Conservation (phyloP, 2,329 filamentous ascomycete genomes). For the Fusarium sp. region DNA sequence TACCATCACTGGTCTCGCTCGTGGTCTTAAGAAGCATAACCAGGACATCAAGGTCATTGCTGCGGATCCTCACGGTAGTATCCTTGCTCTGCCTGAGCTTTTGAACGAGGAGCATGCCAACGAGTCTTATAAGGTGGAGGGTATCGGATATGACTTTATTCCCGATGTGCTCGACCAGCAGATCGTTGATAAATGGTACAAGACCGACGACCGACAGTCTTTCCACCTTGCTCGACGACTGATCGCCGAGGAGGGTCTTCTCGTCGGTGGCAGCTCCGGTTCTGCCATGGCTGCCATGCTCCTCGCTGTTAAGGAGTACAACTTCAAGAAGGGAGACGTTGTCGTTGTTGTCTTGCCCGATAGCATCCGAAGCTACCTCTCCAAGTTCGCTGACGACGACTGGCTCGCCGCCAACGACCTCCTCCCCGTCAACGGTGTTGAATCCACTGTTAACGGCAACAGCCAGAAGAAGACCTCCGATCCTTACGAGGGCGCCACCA, state of each 20-base stretch:
- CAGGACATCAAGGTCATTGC: slow-evolving; percentile 87
- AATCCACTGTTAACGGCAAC: slow-evolving; percentile 59
- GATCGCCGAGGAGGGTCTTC: slow-evolving; percentile 92
- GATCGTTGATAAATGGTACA: slow-evolving; percentile 94
- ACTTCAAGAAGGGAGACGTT: slow-evolving; percentile 84
- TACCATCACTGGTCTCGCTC: slow-evolving; percentile 90
- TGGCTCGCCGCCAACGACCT: slow-evolving; percentile 98
- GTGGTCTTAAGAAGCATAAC: slow-evolving; percentile 89
- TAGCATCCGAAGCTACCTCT: slow-evolving; percentile 96
- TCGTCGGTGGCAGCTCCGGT: slow-evolving; percentile 93
- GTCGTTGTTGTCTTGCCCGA: slow-evolving; percentile 94
- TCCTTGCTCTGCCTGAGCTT: slow-evolving; percentile 82
- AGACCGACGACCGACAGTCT: slow-evolving; percentile 92
- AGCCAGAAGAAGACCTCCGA: slow-evolving; percentile 63
- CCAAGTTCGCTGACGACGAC: slow-evolving; percentile 98
- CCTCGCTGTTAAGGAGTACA: slow-evolving; percentile 79
- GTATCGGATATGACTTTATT: slow-evolving; percentile 98
- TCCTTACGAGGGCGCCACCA: slow-evolving; percentile 81
- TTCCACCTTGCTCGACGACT: slow-evolving; percentile 90
- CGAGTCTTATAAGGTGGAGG: slow-evolving; percentile 95
- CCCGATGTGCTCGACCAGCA: slow-evolving; percentile 89
- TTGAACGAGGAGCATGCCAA: slow-evolving; percentile 86
- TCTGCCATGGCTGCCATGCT: slow-evolving; percentile 88
- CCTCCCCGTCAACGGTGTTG: slow-evolving; percentile 68
- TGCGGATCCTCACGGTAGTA: slow-evolving; percentile 91